Base-by-base conservation (phyloP, 331 rosid species). In the Malus hybrid region DNA sequence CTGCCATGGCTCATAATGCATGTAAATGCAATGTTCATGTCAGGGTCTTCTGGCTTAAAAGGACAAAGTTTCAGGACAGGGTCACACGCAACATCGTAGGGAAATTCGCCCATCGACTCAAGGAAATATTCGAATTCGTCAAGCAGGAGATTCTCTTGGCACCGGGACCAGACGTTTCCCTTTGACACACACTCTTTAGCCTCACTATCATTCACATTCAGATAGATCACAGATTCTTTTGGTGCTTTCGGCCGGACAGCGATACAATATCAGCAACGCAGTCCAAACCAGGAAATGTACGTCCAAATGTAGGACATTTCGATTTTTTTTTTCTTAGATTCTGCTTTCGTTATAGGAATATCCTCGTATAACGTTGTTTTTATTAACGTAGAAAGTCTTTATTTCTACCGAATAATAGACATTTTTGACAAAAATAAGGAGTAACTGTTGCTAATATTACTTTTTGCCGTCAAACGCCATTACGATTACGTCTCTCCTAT, bases 11-110 rank as follows among this genome's bases (percentile, higher is more conserved):
- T 69, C 70, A 62, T 28, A 39, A 77, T 36, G 87, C 83, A 46
- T 86, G 97, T 76, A 88, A 84, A 74, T 93, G 93, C 75, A 83
- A 83, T 56, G 92, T 74, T 46, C 83, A 81, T 71, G 72, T 84
- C 29, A 82, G 86, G 42, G 79, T 91, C 34, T 54, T 74, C 69
- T 89, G 98, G 97, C 83, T 87, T 32, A 88, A 80, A 67, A 86
- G 79, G 79, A 80, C 86, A 22, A 77, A 68, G 63, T 83, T 88
- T 55, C 86, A 86, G 87, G 80, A 81, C 60, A 88, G 89, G 88
- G 85, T 91, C 73, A 66, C 85, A 71, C 72, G 44, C 67, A 91
- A 91, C 84, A 78, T 93, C 63, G 77, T 83, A 9, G 75, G 80
- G 29, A 91, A 87, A 80, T 88, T 91, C 76, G 78, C 73, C 2